phyloP scores from a whole-genome alignment of 2,329 filamentous ascomycete species.

The Ophiostoma sp. region DNA sequence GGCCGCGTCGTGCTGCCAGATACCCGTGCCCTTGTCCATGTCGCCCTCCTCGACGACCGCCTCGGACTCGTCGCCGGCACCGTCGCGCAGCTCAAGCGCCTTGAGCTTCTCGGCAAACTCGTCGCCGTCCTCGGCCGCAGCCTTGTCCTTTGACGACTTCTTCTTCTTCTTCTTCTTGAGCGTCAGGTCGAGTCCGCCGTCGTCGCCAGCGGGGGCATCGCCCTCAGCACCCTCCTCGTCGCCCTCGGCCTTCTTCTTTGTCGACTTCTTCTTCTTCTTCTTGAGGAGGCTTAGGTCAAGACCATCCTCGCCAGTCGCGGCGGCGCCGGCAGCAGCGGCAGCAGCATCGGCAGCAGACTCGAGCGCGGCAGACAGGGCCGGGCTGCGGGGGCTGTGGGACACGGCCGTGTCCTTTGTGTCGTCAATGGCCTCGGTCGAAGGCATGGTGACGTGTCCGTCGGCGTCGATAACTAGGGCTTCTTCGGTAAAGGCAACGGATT shows the following conservation, averaged over 20 bases:
- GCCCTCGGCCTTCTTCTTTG: conserved; percentile 56
- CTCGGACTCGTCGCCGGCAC: conserved; percentile 52
- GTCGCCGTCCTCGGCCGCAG: conserved; percentile 50
- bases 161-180: conserved; percentile 83
- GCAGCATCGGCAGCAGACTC: conserved; percentile 54
- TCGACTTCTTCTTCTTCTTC: conserved; percentile 56
- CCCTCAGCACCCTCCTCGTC: conserved; percentile 44
- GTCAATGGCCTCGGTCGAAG: conserved; percentile 64
- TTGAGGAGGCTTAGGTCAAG: conserved; percentile 64
- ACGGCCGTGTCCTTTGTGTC: conserved; percentile 79
- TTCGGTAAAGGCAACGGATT: conserved; percentile 92
- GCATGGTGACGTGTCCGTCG: conserved; percentile 79
- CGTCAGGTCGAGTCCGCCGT: conserved; percentile 54
- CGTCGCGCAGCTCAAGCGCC: conserved; percentile 58
- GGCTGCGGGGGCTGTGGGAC: conserved; percentile 72
- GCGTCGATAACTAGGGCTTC: conserved; percentile 83
- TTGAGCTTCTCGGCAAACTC: conserved; percentile 62
- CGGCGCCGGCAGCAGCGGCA: conserved; percentile 37
- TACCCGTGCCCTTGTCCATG: conserved; percentile 82
- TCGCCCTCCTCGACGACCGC: conserved; percentile 71
- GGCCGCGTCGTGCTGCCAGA: conserved; percentile 81
- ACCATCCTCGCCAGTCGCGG: conserved; percentile 55
- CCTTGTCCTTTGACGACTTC: conserved; percentile 50
- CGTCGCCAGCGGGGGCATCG: conserved; percentile 59
- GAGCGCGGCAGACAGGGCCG: conserved; percentile 57